Conservation (phyloP, 257 asterid species). For the Oldenlandia corymbosa region DNA sequence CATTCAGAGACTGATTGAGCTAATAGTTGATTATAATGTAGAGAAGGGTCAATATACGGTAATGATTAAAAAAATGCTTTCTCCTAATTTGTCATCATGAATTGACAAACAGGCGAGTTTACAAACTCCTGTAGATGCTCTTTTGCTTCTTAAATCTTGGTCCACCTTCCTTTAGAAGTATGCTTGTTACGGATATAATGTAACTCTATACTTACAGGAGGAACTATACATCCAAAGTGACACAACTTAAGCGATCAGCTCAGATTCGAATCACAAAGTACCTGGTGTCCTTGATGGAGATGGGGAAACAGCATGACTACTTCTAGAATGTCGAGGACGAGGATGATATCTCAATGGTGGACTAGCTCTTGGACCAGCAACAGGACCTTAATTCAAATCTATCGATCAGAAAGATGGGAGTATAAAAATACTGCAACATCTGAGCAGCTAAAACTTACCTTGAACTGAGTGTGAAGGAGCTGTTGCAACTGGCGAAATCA, state of each 20-base stretch:
- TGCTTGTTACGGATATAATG: background rate
- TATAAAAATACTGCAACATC: conserved; percentile 1
- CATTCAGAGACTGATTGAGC: background rate
- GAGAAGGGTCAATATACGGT: background rate
- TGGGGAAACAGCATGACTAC: conserved; percentile 54
- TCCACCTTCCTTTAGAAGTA: background rate
- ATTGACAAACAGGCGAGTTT: too few species aligned
- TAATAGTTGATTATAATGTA: background rate
- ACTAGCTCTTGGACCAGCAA: conserved; percentile 41
- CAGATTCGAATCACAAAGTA: conserved; percentile 22
- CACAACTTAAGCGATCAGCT: background rate
- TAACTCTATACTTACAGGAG: background rate
- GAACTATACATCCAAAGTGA: background rate
- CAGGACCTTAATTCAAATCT: conserved; percentile 39
- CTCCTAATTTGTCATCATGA: too few species aligned
- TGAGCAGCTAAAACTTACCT: conserved; percentile 40
- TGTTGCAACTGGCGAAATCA: conserved; percentile 40
- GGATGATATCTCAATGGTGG: conserved; percentile 34
- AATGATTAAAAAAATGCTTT: too few species aligned
- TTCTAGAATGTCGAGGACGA: conserved; percentile 38
- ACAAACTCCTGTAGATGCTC: too few species aligned
- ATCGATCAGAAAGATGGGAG: conserved; percentile 23
- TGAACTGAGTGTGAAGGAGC: conserved; percentile 50
- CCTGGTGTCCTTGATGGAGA: conserved; percentile 68
- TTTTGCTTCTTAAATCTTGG: background rate